Evolutionary conservation across 164 flowering plant species (phyloP).

Genomic region (Protea cynaroides): DNA sequence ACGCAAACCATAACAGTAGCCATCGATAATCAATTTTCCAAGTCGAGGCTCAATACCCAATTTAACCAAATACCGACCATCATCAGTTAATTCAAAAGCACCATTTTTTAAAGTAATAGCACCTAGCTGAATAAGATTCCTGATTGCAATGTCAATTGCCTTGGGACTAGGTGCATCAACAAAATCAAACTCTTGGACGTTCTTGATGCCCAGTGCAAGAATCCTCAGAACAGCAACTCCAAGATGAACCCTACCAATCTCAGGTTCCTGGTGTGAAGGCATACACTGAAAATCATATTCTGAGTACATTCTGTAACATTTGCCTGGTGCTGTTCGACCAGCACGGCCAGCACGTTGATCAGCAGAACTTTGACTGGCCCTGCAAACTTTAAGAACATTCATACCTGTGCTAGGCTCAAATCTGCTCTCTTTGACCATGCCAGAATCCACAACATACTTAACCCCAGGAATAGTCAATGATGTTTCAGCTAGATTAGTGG

Average conservation of each 20-base stretch:
- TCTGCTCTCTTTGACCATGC: conserved; percentile 78
- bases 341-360: conserved; percentile 96
- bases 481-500: conserved; percentile 97
- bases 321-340: conserved; percentile 91
- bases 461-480: conserved; percentile 95
- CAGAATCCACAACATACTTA: conserved; percentile 85
- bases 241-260: conserved; percentile 86
- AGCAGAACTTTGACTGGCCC: conserved; percentile 85
- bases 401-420: conserved; percentile 85
- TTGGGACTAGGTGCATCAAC: conserved; percentile 74
- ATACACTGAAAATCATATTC: conserved; percentile 50
- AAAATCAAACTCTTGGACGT: conserved; percentile 70
- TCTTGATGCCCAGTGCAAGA: conserved; percentile 66
- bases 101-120: conserved; percentile 40
- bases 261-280: conserved; percentile 77
- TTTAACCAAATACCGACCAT: conserved; percentile 57
- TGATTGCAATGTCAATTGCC: conserved; percentile 81
- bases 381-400: conserved; percentile 76
- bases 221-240: conserved; percentile 89
- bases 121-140: conserved; percentile 78
- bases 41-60: conserved; percentile 92
- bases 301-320: conserved; percentile 79
- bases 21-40: conserved; percentile 68
- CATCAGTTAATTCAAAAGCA: conserved; percentile 50
- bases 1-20: conserved; percentile 40